Conservation (phyloP, 495 filamentous ascomycete genomes). For the Xylaria flabelliformis region DNA sequence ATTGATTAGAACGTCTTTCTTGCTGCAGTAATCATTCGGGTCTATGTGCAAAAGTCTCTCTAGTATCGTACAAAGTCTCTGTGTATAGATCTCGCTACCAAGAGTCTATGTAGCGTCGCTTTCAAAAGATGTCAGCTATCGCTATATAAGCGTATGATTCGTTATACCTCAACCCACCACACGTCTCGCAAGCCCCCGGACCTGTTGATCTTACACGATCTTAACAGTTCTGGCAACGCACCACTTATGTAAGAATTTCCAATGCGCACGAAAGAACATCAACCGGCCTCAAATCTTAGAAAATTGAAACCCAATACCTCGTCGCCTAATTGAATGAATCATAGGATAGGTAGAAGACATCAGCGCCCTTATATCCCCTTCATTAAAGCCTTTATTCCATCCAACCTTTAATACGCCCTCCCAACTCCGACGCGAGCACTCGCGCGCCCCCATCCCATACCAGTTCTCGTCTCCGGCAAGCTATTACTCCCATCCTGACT, state of each 20-base stretch:
- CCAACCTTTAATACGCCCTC: not conserved
- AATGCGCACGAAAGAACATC: not conserved
- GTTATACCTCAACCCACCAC: no score
- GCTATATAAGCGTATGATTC: no score
- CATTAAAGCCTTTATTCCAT: not conserved
- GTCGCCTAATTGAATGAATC: not conserved
- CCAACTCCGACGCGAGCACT: not conserved
- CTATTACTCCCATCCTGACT: conserved; percentile 2
- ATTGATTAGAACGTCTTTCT: no score
- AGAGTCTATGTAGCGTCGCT: no score
- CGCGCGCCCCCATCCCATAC: not conserved
- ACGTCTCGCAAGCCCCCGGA: not conserved
- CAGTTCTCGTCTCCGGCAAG: not conserved
- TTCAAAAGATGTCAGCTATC: no score
- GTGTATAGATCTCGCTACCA: no score
- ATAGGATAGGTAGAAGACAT: not conserved
- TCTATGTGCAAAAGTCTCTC: no score
- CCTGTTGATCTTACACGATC: not conserved
- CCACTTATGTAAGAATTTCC: not conserved
- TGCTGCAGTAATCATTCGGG: no score
- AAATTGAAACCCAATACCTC: not conserved
- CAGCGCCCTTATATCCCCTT: not conserved
- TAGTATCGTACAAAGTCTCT: no score
- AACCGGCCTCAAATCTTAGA: not conserved
- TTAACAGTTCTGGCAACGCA: not conserved